These are phyloP conservation scores for Carex littledalei DNA, from an alignment of 176 grass and related monocot species.

Conservation along the genomic window DNA sequence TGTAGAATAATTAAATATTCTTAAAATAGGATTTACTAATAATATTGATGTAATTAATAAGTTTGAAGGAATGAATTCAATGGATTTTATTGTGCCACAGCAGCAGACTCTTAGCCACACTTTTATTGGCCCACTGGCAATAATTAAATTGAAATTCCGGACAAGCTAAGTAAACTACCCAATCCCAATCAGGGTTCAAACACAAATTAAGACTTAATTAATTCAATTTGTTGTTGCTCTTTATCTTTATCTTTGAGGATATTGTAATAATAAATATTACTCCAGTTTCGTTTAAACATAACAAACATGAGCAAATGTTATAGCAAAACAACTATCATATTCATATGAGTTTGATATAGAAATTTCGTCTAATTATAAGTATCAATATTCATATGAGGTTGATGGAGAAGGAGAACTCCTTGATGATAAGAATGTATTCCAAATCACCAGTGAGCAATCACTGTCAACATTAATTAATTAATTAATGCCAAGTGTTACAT, in stretches of 20 bases:
- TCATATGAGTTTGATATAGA: too few species aligned
- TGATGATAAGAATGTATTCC: too few species aligned
- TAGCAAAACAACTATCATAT: too few species aligned
- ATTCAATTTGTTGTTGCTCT: background rate
- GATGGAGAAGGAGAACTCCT: too few species aligned
- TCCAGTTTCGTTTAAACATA: too few species aligned
- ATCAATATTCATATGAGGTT: too few species aligned
- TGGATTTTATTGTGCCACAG: slow-evolving; percentile 8
- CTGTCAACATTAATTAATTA: too few species aligned
- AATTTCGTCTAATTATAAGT: too few species aligned
- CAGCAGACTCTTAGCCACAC: background rate
- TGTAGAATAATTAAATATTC: background rate
- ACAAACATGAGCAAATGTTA: too few species aligned
- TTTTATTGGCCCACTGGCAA: background rate
- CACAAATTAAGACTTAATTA: background rate
- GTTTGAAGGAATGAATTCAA: slow-evolving; percentile 1
- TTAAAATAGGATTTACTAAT: background rate
- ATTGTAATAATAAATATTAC: background rate
- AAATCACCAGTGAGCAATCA: too few species aligned
- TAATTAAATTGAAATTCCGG: slow-evolving; percentile 10
- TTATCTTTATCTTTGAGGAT: background rate
- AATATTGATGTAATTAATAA: background rate
- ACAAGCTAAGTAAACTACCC: slow-evolving; percentile 1
- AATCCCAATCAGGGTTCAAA: background rate
- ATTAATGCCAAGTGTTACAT: too few species aligned